Evolutionary conservation across 257 asterid genomes (phyloP), one percentile per base, ranked within the genome.

Genomic region (Scutellaria baicalensis): DNA sequence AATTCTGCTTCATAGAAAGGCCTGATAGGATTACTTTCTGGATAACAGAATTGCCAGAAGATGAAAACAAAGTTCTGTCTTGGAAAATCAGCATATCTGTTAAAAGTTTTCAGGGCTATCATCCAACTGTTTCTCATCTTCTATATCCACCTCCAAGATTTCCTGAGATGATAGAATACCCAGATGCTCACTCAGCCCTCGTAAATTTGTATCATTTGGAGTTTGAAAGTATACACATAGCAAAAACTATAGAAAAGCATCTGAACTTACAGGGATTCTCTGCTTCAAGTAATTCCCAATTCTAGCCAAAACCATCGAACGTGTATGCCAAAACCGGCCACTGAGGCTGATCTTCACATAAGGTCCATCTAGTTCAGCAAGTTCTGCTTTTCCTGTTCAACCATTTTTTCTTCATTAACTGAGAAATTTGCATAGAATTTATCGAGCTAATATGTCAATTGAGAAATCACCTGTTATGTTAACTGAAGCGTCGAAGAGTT

Each of bases 261-360:
- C 6, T 11, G 47, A 33, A 12, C 85, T 87, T 74, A 89, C 99
- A 36, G 97, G 96, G 31, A 93, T 93, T 77, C 96, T 84, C 71
- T 91, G 92, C 82, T 93, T 93, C 86, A 93, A 78, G 93, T 93
- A 93, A 70, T 93, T 93, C 17, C 96, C 99, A 23, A 93, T 76
- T 63, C 99, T 83, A 3, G 97, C 94, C 51, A 93, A 59, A 59
- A 91, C 96, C 59, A 66, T 58, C 0, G 96, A 81, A 27, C 96
- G 90, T 73, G 76, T 47, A 74, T 91, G 99, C 99, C 97, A 93
- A 77, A 91, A 91, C 39, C 88, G 77, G 36, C 99, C 97, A 31
- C 77, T 77, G 7, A 93, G 82, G 59, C 97, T 83, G 76, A 93
- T 88, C 86, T 81, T 93, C 79, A 93, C 96, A 57, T 85, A 93